These are phyloP conservation scores for Punctularia strigosozonata DNA, from an alignment of 768 basidiomycete genomes.

Conservation along the genomic window DNA sequence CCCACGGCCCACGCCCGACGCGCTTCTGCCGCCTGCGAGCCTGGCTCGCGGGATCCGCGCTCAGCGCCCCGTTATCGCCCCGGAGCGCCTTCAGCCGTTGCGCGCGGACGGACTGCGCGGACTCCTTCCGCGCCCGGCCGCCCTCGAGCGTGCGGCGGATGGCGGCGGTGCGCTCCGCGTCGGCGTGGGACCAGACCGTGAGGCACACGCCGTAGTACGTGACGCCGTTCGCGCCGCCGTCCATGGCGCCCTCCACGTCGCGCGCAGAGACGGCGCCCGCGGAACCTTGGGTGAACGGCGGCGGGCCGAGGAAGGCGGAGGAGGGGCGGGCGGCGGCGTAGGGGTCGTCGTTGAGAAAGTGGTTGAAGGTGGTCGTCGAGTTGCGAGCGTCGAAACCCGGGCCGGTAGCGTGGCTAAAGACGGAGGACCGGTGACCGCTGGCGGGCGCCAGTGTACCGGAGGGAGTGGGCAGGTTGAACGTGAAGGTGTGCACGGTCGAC, in stretches of 20 bases:
- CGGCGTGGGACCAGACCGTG: slow-evolving; percentile 93
- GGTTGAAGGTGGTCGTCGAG: slow-evolving; percentile 56
- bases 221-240: slow-evolving; percentile 30
- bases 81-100: slow-evolving; percentile 58
- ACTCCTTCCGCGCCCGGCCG: slow-evolving; percentile 60
- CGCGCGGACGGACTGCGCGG: slow-evolving; percentile 59
- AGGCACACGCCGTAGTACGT: slow-evolving; percentile 88
- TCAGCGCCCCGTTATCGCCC: slow-evolving; percentile 32
- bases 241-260: not conserved
- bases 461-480: slow-evolving; percentile 73
- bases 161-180: slow-evolving; percentile 73
- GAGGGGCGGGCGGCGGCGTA: slow-evolving; percentile 60
- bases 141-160: slow-evolving; percentile 78
- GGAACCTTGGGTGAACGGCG: slow-evolving; percentile 11
- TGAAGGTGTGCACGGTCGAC: slow-evolving; percentile 86
- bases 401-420: slow-evolving; percentile 43
- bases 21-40: slow-evolving; percentile 45
- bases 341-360: slow-evolving; percentile 40
- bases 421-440: slow-evolving; percentile 63
- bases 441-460: slow-evolving; percentile 68
- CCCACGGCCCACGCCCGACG: slow-evolving; percentile 60
- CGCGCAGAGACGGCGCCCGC: too few species aligned
- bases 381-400: slow-evolving; percentile 41
- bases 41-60: slow-evolving; percentile 45
- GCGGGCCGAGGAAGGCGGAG: slow-evolving; percentile 70